phyloP scores from a whole-genome alignment of 257 asterid species.

The Pogostemon cablin region DNA sequence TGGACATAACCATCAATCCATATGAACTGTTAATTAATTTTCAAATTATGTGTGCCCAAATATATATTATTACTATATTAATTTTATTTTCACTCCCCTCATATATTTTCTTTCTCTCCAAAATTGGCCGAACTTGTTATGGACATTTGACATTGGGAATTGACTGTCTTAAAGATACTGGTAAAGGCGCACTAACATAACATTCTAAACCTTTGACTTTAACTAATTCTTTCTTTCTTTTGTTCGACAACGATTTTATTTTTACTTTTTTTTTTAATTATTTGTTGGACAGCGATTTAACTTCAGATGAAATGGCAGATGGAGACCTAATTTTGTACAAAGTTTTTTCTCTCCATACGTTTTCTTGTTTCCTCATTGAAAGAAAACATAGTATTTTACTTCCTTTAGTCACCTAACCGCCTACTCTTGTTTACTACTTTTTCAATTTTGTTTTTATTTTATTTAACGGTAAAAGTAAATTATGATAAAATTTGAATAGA shows the following conservation, averaged over 20 bases:
- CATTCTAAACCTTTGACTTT: constrained; percentile 19
- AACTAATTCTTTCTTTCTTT: neutral
- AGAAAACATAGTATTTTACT: neutral
- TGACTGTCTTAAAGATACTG: constrained; percentile 7
- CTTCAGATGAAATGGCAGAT: neutral
- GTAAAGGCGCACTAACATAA: constrained; percentile 32
- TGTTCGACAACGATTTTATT: neutral
- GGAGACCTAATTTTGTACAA: neutral
- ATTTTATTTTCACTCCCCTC: neutral
- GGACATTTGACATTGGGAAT: constrained; percentile 27
- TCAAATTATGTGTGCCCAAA: too few species aligned
- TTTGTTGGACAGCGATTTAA: too few species aligned
- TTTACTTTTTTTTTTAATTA: too few species aligned
- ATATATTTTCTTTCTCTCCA: neutral
- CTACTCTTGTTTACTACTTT: neutral
- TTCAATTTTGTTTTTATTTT: too few species aligned
- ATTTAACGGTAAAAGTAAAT: too few species aligned
- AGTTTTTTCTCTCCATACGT: neutral
- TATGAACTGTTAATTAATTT: too few species aligned
- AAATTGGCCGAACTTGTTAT: constrained; percentile 25
- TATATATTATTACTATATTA: neutral
- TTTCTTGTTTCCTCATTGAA: constrained; percentile 3
- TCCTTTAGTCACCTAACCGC: too few species aligned
- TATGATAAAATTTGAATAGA: too few species aligned
- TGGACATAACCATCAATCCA: too few species aligned